A percentile compares a stretch with the other conserved stretches of the same genome.
phyloP scores from a whole-genome alignment of 345 rosid species.

The Aurinia saxatilis region DNA sequence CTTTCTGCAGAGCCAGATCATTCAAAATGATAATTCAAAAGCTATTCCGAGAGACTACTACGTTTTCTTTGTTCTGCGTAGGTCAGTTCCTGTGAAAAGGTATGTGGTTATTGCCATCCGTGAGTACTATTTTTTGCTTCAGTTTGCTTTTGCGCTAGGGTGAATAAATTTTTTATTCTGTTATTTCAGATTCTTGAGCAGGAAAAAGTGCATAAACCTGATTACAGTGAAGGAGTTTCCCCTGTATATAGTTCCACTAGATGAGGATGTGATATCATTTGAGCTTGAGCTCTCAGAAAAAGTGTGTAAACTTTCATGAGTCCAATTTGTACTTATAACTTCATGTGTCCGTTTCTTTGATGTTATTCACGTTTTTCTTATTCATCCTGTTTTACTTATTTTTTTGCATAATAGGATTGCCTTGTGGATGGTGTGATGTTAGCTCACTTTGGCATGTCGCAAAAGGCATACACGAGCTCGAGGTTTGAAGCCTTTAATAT shows the following conservation, averaged over 20 bases:
- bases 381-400: background rate
- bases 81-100: slow-evolving; percentile 98
- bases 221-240: slow-evolving; percentile 86
- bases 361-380: slow-evolving; percentile 4
- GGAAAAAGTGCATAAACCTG: slow-evolving; percentile 71
- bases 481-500: slow-evolving; percentile 38
- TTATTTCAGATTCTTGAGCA: slow-evolving; percentile 75
- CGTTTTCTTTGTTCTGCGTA: slow-evolving; percentile 88
- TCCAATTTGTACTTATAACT: background rate
- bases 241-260: slow-evolving; percentile 73
- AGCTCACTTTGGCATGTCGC: slow-evolving; percentile 98
- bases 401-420: slow-evolving; percentile 45
- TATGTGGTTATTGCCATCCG: slow-evolving; percentile 19
- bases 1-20: slow-evolving; percentile 70
- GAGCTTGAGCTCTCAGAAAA: slow-evolving; percentile 75
- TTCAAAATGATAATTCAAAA: slow-evolving; percentile 58
- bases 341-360: background rate
- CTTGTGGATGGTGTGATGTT: slow-evolving; percentile 85
- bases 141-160: background rate
- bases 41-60: slow-evolving; percentile 83
- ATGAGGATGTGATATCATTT: slow-evolving; percentile 87
- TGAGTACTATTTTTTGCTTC: background rate
- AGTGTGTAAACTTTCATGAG: slow-evolving; percentile 34
- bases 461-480: slow-evolving; percentile 94
- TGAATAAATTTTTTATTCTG: background rate